phyloP scores from a whole-genome alignment of 2,329 filamentous ascomycete genomes.

The Colletotrichum gloeosporioides region DNA sequence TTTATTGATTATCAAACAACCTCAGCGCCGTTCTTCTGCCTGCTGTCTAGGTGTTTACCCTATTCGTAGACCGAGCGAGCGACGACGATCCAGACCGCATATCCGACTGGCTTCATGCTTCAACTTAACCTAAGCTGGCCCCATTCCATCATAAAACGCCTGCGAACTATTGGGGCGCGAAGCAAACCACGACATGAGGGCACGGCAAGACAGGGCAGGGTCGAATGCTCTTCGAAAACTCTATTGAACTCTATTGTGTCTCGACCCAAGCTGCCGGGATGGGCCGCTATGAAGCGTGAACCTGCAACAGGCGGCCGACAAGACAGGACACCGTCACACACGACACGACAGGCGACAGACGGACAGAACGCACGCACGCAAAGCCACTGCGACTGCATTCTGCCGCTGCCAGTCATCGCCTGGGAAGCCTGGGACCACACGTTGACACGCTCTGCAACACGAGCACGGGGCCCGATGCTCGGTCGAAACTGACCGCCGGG shows the following conservation, averaged over 20 bases:
- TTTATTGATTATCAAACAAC: not conserved
- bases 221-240: not conserved
- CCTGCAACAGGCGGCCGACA: not conserved
- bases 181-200: not conserved
- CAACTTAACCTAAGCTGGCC: not conserved
- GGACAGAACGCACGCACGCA: not conserved
- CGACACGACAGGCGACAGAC: not conserved
- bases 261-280: constrained; percentile 15
- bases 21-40: not conserved
- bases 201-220: not conserved
- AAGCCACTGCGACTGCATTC: not conserved
- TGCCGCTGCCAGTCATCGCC: not conserved
- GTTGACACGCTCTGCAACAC: not conserved
- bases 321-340: not conserved
- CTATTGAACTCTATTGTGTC: constrained; percentile 6
- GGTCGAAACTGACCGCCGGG: not conserved
- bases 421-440: not conserved
- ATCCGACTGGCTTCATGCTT: not conserved
- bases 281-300: not conserved
- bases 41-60: not conserved
- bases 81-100: not conserved
- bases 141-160: not conserved
- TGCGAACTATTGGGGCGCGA: not conserved
- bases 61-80: not conserved
- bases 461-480: not conserved